These are phyloP conservation scores for Aaosphaeria arxii DNA, from an alignment of 2,329 filamentous ascomycete species.

Conservation along the genomic window DNA sequence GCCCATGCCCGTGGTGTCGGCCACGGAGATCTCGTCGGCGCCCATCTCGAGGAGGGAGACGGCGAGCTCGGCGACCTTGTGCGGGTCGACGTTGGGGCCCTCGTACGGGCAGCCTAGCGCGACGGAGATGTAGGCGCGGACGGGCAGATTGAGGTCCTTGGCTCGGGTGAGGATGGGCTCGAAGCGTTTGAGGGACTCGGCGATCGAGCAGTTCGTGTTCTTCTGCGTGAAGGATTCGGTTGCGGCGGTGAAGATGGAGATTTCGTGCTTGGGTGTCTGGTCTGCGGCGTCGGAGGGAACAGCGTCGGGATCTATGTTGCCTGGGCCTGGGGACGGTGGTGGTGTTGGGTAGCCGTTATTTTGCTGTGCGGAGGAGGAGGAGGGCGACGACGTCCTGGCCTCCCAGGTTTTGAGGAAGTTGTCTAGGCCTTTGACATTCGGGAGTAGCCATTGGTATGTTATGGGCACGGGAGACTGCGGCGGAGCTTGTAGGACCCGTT, in stretches of 20 bases:
- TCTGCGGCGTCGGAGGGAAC: conserved; percentile 44
- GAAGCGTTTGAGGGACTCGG: conserved; percentile 69
- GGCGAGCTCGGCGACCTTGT: conserved; percentile 61
- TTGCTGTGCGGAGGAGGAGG: conserved; percentile 2
- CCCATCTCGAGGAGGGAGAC: conserved; percentile 74
- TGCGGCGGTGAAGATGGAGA: conserved; percentile 78
- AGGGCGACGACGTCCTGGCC: conserved; percentile 32
- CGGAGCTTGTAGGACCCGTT: conserved; percentile 61
- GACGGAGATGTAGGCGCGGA: conserved; percentile 71
- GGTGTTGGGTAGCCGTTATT: conserved; percentile 48
- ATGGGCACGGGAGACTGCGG: conserved; percentile 55
- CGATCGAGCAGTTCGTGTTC: conserved; percentile 80
- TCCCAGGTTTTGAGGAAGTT: conserved; percentile 56
- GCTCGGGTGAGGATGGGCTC: conserved; percentile 66
- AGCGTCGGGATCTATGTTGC: conserved; percentile 41
- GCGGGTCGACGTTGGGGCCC: conserved; percentile 58
- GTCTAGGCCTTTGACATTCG: conserved; percentile 70
- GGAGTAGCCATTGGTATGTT: conserved; percentile 77
- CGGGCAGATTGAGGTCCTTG: conserved; percentile 62
- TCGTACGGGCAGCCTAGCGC: conserved; percentile 78
- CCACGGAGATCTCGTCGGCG: conserved; percentile 85
- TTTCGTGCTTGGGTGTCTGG: conserved; percentile 46
- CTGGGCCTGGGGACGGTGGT: conserved; percentile 38
- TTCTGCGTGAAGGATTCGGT: conserved; percentile 77
- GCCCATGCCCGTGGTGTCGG: conserved; percentile 89